Base-by-base conservation (phyloP, 1,284 basidiomycete genomes). In the Athelia psychrophila region DNA sequence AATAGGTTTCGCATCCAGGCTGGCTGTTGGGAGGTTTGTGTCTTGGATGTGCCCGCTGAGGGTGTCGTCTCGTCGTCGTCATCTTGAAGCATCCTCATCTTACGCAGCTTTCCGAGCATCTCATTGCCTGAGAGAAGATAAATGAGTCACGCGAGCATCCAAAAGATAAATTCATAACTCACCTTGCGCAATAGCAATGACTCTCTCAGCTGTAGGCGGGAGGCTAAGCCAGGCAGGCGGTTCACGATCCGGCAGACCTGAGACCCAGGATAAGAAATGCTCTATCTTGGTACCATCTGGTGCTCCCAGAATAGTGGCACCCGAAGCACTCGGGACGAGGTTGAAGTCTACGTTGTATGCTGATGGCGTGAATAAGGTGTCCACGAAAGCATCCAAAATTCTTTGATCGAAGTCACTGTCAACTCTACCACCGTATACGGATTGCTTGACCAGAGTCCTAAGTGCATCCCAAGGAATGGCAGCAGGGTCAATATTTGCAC, bases 321-420 rank as follows among this genome's bases (percentile, higher is more conserved):
- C 80, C 38, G 79, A 75, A 35, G 80, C 71, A 50, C 79, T 83
- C 2, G 88, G 85, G 1, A 95, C 93, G 12, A 98, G 81, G 56
- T 85, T 83, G 70, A 96, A 98, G 69, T 94, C 91, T 51, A 93
- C 82, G 56, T 98, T 94, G 69, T 96, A 98, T 0, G 95, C 90
- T 19, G 77, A 69, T 2, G 92, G 80, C 0, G 88, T 93, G 75
- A 98, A 97, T 51, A 97, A 76, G 13, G 78, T 80, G 60, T 96
- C 91, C 23, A 97, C 93, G 62, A 98, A 97, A 15, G 92, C 84
- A 64, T 97, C 91, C 25, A 98, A 78, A 51, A 96, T 87, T 55
- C 81, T 78, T 65, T 96, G 95, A 65, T 98, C 95, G 63, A 93
- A 95, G 68, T 95, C 92, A 55, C 92, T 95, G 72, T 97, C 95